Evolutionary conservation across 495 filamentous ascomycete species (phyloP), one percentile per base, ranked within the genome.

Genomic region (Penicillium longicatenatum): DNA sequence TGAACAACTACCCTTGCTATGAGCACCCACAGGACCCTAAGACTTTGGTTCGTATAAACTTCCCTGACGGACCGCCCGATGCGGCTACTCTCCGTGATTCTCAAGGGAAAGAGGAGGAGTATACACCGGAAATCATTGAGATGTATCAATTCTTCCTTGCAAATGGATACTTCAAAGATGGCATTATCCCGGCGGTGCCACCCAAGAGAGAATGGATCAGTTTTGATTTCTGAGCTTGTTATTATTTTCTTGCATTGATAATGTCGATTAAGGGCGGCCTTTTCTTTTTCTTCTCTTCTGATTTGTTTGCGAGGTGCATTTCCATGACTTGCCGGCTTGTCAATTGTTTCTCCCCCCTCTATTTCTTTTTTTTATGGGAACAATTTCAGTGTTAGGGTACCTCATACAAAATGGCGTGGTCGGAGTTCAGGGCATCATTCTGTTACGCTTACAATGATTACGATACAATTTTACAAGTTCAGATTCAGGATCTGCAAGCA

Each of bases 151-250:
- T 73, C 52, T 83, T 89, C 68, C 65, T 77, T 39, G 72, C 84
- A 48, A 83, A 81, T 49, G 89, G 88, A 3, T 67, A 61, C 43
- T 93, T 92, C 64, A 78, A 79, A 50, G 83, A 83, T 42, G 82
- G 82, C 2, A 52, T 83, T 1, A 83, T 93, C 65, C 91, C 91
- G 0, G 77, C 84, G 52, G 76, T 89, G 19, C 85, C 91, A 31
- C 91, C 91, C 3, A 86, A 83, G 79, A 79, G 80, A 50, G 90
- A 90, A 70, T 89, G 82, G 78, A 83, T 88, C 62, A 65, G 73
- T n/a, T 93, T 86, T 75, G 82, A 89, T 64, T 87, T 90, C 66
- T 90, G 68, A 74, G 35, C 20, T 19, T 41, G 4, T 39, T n/a
- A 14, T 14, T 14, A 3, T 3, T 31, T 12, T 3, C 46, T 19